Percentiles rank a stretch among this genome's conserved stretches.
These are phyloP conservation scores for Clavulina sp. DNA, from an alignment of 768 basidiomycete genomes.

Conservation along the genomic window DNA sequence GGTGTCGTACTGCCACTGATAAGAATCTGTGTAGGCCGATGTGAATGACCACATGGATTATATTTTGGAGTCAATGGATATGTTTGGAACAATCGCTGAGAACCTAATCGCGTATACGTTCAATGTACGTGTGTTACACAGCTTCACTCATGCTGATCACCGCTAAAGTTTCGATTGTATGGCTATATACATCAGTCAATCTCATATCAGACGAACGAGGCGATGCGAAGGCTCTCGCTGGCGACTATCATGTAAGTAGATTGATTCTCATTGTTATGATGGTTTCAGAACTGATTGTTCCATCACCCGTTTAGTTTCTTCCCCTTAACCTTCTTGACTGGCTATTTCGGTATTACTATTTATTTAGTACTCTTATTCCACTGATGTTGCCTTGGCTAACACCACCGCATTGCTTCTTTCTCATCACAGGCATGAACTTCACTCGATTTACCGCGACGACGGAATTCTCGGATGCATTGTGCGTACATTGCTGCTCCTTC, in stretches of 20 bases:
- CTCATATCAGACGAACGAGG: slow-evolving; percentile 59
- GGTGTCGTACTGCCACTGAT: too few relatives aligned
- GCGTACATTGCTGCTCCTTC: too few relatives aligned
- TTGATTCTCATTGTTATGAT: background rate
- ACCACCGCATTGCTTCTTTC: too few relatives aligned
- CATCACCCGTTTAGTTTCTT: slow-evolving; percentile 54
- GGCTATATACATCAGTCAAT: slow-evolving; percentile 29
- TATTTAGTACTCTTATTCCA: too few relatives aligned
- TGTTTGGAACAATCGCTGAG: slow-evolving; percentile 52
- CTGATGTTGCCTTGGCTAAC: too few relatives aligned
- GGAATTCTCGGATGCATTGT: too few relatives aligned
- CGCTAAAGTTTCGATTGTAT: background rate
- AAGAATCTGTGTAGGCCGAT: slow-evolving; percentile 37
- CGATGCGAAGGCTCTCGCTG: too few relatives aligned
- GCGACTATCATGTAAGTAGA: background rate
- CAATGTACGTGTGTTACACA: slow-evolving; percentile 34
- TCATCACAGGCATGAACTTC: too few relatives aligned
- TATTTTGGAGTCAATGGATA: slow-evolving; percentile 48
- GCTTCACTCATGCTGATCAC: background rate
- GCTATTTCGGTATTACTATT: slow-evolving; percentile 38
- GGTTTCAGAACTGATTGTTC: slow-evolving; percentile 38
- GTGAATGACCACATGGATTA: slow-evolving; percentile 65
- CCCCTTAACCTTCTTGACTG: slow-evolving; percentile 49
- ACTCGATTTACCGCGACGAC: too few relatives aligned
- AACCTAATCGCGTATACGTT: slow-evolving; percentile 60